Base-by-base conservation (phyloP, 805 yeast species). In the Kuraishia molischiana region DNA sequence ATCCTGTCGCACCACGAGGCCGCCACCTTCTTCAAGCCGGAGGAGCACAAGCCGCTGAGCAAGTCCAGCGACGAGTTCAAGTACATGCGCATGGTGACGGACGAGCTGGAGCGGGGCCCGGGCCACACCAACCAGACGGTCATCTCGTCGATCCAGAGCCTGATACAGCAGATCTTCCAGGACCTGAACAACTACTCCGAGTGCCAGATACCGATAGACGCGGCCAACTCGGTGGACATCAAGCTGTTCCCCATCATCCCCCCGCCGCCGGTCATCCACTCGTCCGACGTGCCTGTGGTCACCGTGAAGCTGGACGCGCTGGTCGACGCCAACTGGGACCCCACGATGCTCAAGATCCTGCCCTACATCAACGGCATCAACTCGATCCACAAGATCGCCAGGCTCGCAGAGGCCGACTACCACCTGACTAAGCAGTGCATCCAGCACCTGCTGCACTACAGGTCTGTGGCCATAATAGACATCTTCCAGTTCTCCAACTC, bases 161-260 rank as follows among this genome's bases (percentile, higher is more conserved):
- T 90, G 38, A 74, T 92, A 18, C 86, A 85, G 55, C 96, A 92
- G 54, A 72, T 92, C n/a, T 89, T 70, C 52, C 96, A 89, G 57
- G 99, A 92, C 56, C 66, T 92, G 46, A 94, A 92, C 59, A 86
- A 85, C 53, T 94, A 89, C 59, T 85, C 95, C 0, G 99, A 92
- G 56, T 92, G 99, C 59, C 74, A 87, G 55, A 90, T 92, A 22
- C 96, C 97, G 0, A 76, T 92, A 24, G 96, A 90, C 51, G 79
- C 78, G 19, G 80, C 95, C 22, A 92, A 85, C 53, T 79, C 92
- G 2, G 82, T 92, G 20, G 95, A 92, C 58, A 86, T 94, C 51
- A 92, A 94, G 53, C 62, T 92, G n/a, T 85, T 92, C 50, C 97
- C 97, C 0, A 65, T 85, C n/a, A 63, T 82, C 26, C 81, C 83